Conservation (phyloP, 1,284 basidiomycete genomes). For the Cerioporus squamosus region DNA sequence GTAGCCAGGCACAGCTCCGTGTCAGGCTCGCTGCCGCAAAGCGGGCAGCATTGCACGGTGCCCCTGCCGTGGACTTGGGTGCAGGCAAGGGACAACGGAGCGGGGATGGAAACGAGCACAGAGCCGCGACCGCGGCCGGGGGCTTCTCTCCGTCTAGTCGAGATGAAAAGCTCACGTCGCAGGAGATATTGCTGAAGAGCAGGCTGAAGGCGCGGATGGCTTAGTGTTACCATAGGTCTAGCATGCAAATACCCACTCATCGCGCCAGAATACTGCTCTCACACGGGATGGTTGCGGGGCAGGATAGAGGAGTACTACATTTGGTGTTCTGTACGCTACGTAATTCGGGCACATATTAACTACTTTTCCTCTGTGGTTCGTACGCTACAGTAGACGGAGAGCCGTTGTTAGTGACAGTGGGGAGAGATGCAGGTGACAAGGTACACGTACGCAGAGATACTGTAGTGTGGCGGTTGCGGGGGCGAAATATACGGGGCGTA, state of each 20-base stretch:
- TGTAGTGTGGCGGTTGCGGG: not conserved
- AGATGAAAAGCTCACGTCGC: slow-evolving; percentile 12
- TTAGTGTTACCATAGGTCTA: not conserved
- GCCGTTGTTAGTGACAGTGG: slow-evolving; percentile 15
- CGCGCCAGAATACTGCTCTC: no score
- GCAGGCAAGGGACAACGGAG: not conserved
- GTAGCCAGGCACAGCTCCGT: slow-evolving; percentile 52
- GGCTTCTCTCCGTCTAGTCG: not conserved
- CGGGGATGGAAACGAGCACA: not conserved
- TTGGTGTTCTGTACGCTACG: slow-evolving; percentile 20
- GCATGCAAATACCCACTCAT: no score
- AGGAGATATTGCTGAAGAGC: slow-evolving; percentile 14
- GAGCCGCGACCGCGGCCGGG: not conserved
- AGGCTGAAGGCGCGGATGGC: slow-evolving; percentile 17
- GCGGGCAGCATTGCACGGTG: slow-evolving; percentile 25
- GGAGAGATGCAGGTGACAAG: not conserved
- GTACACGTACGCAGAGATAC: not conserved
- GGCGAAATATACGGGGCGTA: slow-evolving; percentile 12
- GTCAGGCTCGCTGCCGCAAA: slow-evolving; percentile 55
- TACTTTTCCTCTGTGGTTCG: slow-evolving; percentile 20
- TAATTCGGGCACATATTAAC: slow-evolving; percentile 20
- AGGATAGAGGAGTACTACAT: not conserved
- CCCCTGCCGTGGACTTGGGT: not conserved
- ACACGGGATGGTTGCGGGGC: not conserved
- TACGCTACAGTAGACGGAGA: slow-evolving; percentile 25